Conservation (phyloP, 768 basidiomycete species). For the Pleurotus tuber-regium region DNA sequence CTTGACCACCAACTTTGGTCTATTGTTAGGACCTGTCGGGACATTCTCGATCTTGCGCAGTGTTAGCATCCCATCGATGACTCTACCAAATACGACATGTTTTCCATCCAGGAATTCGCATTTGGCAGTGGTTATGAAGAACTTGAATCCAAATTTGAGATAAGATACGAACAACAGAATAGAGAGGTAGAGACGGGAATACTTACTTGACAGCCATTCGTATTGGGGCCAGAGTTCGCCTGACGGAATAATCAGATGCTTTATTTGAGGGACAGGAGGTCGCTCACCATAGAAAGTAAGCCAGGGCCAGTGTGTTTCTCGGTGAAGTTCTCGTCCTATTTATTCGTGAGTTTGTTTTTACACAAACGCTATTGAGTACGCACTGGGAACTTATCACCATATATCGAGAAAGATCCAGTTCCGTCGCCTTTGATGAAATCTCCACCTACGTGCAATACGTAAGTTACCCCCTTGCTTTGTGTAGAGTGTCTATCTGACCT, state of each 20-base stretch:
- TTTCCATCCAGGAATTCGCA: slow-evolving; percentile 96
- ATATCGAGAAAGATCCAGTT: slow-evolving; percentile 95
- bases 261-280: background rate
- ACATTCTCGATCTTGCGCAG: slow-evolving; percentile 96
- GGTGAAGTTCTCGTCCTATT: slow-evolving; percentile 90
- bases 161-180: no score
- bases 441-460: slow-evolving; percentile 65
- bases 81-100: slow-evolving; percentile 90
- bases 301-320: slow-evolving; percentile 88
- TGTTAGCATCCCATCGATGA: slow-evolving; percentile 92
- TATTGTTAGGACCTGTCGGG: slow-evolving; percentile 84
- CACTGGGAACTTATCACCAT: slow-evolving; percentile 91
- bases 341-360: background rate
- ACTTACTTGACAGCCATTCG: slow-evolving; percentile 85
- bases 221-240: slow-evolving; percentile 95
- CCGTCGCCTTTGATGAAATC: slow-evolving; percentile 96
- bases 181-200: background rate
- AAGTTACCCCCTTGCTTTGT: no score
- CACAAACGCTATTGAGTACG: slow-evolving; percentile 20
- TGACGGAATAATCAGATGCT: slow-evolving; percentile 24
- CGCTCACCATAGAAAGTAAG: slow-evolving; percentile 84
- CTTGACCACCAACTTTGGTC: slow-evolving; percentile 86
- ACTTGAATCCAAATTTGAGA: slow-evolving; percentile 50
- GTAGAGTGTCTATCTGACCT: no score
- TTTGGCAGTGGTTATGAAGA: slow-evolving; percentile 95